A percentile compares a stretch with the other conserved stretches of the same genome.
These are phyloP conservation scores for Fusarium albidum DNA, from an alignment of 2,329 filamentous ascomycete species.

Conservation along the genomic window DNA sequence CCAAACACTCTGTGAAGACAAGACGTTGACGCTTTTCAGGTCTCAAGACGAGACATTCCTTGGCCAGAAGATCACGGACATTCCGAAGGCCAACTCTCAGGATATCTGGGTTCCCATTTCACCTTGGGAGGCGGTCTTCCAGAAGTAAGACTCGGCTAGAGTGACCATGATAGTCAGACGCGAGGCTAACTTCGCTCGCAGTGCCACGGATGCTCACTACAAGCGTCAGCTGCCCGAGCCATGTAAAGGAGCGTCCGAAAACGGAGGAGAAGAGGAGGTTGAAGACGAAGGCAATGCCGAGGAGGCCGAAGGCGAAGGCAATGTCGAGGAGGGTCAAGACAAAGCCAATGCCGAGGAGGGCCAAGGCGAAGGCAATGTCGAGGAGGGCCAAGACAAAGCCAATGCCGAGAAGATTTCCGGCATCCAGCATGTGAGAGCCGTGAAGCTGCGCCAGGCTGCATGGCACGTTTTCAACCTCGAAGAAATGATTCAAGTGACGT, in stretches of 20 bases:
- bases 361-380: too few species aligned
- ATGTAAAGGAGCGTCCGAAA: too few species aligned
- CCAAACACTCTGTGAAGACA: background rate
- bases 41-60: slow-evolving; percentile 41
- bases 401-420: background rate
- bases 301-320: too few species aligned
- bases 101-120: slow-evolving; percentile 39
- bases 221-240: background rate
- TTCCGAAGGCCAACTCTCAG: slow-evolving; percentile 25
- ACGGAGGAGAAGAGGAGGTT: too few species aligned
- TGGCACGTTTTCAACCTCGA: slow-evolving; percentile 45
- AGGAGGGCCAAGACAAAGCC: background rate
- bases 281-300: too few species aligned
- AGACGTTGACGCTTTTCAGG: slow-evolving; percentile 23
- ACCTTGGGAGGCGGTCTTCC: slow-evolving; percentile 37
- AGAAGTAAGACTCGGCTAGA: slow-evolving; percentile 28
- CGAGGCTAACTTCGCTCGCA: background rate
- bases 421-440: background rate
- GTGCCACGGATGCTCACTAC: slow-evolving; percentile 4
- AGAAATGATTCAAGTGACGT: slow-evolving; percentile 22
- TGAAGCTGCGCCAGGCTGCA: slow-evolving; percentile 26
- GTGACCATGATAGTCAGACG: background rate
- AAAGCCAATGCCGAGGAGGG: too few species aligned
- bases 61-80: slow-evolving; percentile 34
- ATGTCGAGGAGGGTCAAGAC: too few species aligned